A percentile compares a stretch with the other conserved stretches of the same genome.
phyloP scores from a whole-genome alignment of 2,329 filamentous ascomycete genomes.

The Aspergillus proliferans region DNA sequence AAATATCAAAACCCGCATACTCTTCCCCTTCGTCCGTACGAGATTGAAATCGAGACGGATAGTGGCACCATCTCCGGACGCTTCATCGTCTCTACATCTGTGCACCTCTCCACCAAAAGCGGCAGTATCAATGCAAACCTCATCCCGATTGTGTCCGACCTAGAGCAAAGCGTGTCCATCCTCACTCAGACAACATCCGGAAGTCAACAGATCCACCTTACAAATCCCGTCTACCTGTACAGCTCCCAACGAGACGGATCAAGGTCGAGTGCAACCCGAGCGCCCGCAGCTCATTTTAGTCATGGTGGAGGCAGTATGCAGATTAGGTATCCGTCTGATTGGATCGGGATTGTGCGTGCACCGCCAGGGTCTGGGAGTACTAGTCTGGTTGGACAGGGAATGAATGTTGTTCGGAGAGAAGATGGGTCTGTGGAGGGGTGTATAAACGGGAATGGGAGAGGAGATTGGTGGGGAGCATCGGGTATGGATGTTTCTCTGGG shows the following conservation, averaged over 20 bases:
- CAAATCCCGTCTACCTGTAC: conserved; percentile 9
- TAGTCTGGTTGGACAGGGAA: conserved; percentile 15
- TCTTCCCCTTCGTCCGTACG: conserved; percentile 17
- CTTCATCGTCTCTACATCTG: conserved; percentile 45
- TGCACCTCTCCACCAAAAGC: conserved; percentile 39
- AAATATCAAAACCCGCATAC: conserved; percentile 1
- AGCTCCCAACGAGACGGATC: not conserved
- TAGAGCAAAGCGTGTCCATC: conserved; percentile 9
- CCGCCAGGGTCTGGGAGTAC: conserved; percentile 10
- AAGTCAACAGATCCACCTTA: conserved; percentile 11
- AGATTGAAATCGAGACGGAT: conserved; percentile 21
- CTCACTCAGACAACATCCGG: conserved; percentile 11
- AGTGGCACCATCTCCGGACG: conserved; percentile 30
- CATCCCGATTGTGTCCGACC: conserved; percentile 28
- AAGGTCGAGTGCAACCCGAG: conserved; percentile 13
- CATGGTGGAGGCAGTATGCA: conserved; percentile 13
- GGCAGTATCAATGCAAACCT: conserved; percentile 49
- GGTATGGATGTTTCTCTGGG: conserved; percentile 16
- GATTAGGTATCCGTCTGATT: conserved; percentile 23
- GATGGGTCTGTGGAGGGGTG: conserved; percentile 6
- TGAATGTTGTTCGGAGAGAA: conserved; percentile 10
- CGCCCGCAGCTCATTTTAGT: not conserved
- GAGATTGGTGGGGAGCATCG: conserved; percentile 16
- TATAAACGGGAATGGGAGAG: conserved; percentile 6
- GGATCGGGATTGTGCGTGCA: conserved; percentile 24